Evolutionary conservation across 257 asterid species (phyloP).

Genomic region (Scutellaria baicalensis): DNA sequence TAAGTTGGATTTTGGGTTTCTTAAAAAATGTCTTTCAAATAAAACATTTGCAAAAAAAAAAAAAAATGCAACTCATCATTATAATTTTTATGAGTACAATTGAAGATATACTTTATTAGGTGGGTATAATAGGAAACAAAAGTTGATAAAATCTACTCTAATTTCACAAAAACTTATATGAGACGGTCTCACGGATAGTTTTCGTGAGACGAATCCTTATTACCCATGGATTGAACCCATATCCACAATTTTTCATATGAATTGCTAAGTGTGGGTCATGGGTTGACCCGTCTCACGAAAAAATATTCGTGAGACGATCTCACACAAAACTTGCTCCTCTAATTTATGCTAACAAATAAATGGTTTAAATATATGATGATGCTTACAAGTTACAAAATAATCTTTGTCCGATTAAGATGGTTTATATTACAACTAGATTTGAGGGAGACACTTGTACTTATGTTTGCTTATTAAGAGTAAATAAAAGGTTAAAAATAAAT

Average conservation of each 20-base stretch:
- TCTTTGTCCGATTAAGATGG: neutral
- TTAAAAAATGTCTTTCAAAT: no score
- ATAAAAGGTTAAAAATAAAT: neutral
- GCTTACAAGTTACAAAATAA: slow-evolving; percentile 2
- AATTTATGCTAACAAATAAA: neutral
- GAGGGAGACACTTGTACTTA: neutral
- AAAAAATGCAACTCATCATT: neutral
- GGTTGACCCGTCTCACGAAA: no score
- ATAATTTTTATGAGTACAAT: slow-evolving; percentile 7
- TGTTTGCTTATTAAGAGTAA: neutral
- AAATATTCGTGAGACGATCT: no score
- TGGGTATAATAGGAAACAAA: neutral
- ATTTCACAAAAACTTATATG: no score
- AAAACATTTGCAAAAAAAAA: no score
- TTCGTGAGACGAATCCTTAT: no score
- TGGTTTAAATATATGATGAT: neutral
- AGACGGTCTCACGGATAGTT: no score
- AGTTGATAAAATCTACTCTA: neutral
- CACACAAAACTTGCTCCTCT: no score
- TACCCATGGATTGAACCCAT: no score
- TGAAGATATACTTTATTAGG: slow-evolving; percentile 9
- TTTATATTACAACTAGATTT: neutral
- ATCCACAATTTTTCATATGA: no score
- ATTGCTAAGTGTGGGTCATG: no score
- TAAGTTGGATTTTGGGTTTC: no score